Evolutionary conservation across 2,329 filamentous ascomycete genomes (phyloP).

Genomic region (Pezicula radicicola): DNA sequence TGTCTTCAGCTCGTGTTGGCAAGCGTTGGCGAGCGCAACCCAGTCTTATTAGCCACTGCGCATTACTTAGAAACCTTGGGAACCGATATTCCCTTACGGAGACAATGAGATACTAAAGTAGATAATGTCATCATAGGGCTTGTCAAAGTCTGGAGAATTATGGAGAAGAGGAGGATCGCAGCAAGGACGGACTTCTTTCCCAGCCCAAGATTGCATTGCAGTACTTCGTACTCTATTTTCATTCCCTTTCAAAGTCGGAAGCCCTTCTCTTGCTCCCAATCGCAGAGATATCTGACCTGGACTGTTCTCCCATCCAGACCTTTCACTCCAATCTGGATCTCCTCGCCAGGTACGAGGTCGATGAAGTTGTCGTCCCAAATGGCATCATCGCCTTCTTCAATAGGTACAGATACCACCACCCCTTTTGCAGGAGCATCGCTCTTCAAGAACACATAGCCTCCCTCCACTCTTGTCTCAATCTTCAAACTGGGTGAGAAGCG

Average conservation of each 20-base stretch:
- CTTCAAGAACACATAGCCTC: constrained; percentile 42
- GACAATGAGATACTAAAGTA: too few relatives aligned
- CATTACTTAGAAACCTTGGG: too few relatives aligned
- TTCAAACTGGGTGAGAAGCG: constrained; percentile 50
- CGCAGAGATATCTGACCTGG: constrained; percentile 48
- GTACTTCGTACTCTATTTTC: too few relatives aligned
- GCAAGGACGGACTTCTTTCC: too few relatives aligned
- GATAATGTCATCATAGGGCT: too few relatives aligned
- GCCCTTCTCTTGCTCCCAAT: constrained; percentile 20
- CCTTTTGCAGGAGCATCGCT: constrained; percentile 64
- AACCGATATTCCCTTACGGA: too few relatives aligned
- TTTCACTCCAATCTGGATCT: constrained; percentile 46
- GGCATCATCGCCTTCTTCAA: constrained; percentile 51
- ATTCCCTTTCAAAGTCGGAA: constrained; percentile 6
- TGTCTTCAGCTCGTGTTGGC: too few relatives aligned
- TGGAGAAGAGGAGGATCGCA: too few relatives aligned
- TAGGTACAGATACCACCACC: constrained; percentile 35
- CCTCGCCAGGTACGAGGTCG: constrained; percentile 65
- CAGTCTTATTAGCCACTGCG: too few relatives aligned
- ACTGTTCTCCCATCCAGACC: constrained; percentile 44
- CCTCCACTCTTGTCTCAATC: constrained; percentile 32
- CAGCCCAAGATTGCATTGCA: neutral
- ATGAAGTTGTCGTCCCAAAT: constrained; percentile 64
- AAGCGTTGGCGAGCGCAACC: too few relatives aligned
- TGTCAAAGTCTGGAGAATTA: too few relatives aligned